These are phyloP conservation scores for Xylaria sp. DNA, from an alignment of 2,329 filamentous ascomycete genomes.

Conservation along the genomic window DNA sequence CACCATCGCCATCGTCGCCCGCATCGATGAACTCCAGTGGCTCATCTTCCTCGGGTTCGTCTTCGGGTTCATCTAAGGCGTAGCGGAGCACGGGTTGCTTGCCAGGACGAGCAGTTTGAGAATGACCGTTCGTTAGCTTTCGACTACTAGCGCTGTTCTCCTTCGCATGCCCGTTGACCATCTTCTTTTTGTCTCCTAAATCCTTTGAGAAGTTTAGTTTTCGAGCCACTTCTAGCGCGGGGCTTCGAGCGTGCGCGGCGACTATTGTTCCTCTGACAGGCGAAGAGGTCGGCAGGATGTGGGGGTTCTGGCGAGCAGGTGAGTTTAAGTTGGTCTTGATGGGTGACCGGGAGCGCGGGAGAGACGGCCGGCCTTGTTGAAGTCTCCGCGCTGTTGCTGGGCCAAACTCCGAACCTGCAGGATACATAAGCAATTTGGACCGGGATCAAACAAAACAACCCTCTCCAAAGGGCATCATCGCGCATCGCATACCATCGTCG, in stretches of 20 bases:
- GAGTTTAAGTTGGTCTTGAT: conserved; percentile 57
- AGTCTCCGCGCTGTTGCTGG: conserved; percentile 48
- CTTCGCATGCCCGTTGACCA: conserved; percentile 23
- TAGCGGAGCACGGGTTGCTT: conserved; percentile 26
- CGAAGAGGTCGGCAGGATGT: conserved; percentile 49
- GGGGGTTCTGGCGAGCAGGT: conserved; percentile 58
- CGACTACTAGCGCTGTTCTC: conserved; percentile 25
- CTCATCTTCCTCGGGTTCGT: conserved; percentile 25
- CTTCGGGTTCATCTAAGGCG: conserved; percentile 20
- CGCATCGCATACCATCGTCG: conserved; percentile 40
- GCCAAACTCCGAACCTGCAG: conserved; percentile 47
- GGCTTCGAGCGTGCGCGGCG: conserved; percentile 27
- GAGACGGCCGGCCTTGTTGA: conserved; percentile 45
- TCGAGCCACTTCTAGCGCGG: conserved; percentile 44
- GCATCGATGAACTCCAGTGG: conserved; percentile 24
- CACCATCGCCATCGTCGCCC: conserved; percentile 21
- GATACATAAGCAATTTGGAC: conserved; percentile 7
- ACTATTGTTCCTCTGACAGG: conserved; percentile 39
- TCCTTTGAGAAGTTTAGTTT: conserved; percentile 46
- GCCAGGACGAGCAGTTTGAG: conserved; percentile 9
- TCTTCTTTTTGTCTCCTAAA: conserved; percentile 18
- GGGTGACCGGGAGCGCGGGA: conserved; percentile 52
- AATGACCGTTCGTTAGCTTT: conserved; percentile 20
- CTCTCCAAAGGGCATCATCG: background rate
- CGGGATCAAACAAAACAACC: background rate